Evolutionary conservation across 192 early-diverging fungal genomes (phyloP), one percentile per base, ranked within the genome.

Genomic region (Linnemannia hyalina): DNA sequence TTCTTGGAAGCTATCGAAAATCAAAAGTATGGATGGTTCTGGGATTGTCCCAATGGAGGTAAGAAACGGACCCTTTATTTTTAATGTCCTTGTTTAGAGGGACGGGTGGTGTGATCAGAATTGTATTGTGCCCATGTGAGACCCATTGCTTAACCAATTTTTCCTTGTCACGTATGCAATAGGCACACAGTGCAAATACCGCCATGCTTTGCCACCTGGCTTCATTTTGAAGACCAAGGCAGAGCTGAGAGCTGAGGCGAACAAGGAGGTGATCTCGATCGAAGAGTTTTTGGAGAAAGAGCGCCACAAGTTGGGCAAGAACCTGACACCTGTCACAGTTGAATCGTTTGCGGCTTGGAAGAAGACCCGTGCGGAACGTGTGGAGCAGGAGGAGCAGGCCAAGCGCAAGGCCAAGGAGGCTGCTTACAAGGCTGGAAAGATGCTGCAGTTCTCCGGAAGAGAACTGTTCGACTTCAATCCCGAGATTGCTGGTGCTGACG

Each of bases 401-500:
- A 91, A 90, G 70, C 91, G 90, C 76, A 95, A 96, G 83, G 92
- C 94, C 80, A 96, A 97, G 90, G 97, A 97, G 89, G 92, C 92
- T 81, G 94, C 92, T 22, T 93, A 88, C 84, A 95, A 96, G 90
- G 95, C 97, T 7, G 99, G 99, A 78, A 94, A 95, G 91, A 92
- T 96, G 77, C 89, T 92, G 74, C 97, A 96, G 57, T 97, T 99
- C 96, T 98, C 97, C 69, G 99, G 99, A 77, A 95, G 95, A 77
- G 98, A 99, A 88, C 91, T 97, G 85, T 99, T 99, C 90, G 96
- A 98, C 78, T 99, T 99, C 90, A 99, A 99, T 89, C 97, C 97
- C 23, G 95, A 97, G 38, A 92, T 93, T 89, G 96, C 95, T 57
- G 89, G 90, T 7, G 93, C 90, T 35, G 91, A 92, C 36, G 97